Base-by-base conservation (phyloP, 768 basidiomycete species). In the Boletus rubroflammeus region DNA sequence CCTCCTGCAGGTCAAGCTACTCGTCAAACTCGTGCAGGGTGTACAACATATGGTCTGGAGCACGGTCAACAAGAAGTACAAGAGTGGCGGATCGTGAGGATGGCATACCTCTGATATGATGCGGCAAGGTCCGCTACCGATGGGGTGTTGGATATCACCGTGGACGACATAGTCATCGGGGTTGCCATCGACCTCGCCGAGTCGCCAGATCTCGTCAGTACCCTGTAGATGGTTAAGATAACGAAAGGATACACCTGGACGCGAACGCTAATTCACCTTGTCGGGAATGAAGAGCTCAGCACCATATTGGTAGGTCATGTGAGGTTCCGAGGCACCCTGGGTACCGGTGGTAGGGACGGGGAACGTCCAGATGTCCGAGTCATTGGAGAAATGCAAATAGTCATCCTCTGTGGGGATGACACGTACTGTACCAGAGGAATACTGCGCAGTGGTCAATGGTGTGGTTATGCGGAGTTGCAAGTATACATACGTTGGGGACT, bases 161-260 rank as follows among this genome's bases (percentile, higher is more conserved):
- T 82, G 80, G 42, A 88, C 79, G 36, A 62, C 68, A 69, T 76
- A 88, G 3, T 72, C 63, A 0, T 79, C 78, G 0, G 78, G 67
- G 7, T 67, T 57, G 0, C 72, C 71, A 46, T 77, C 67, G 2
- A 55, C 54, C 42, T 76, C 70, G 39, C 73, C 76, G 3, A 88
- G 72, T 36, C 87, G 75, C 85, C 86, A 90, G 51, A 88, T 80
- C 54, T 76, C 84, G 68, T 89, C 86, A 1, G 68, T 79, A 26
- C 87, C 86, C 85, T 86, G 51, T 21, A 41, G 8, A 13, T 19
- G 23, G 47, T 32, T 51, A 35, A 53, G 45, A 25, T 8, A 5
- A 31, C 17, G 44, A 31, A 50, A 21, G 5, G 9, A 28, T 19
- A 17, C 15, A 15, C 28, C 17, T 14, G 38, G 14, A 41, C 3